Conservation (phyloP, 192 early-diverging fungal genomes). For the Backusella morwellensis region DNA sequence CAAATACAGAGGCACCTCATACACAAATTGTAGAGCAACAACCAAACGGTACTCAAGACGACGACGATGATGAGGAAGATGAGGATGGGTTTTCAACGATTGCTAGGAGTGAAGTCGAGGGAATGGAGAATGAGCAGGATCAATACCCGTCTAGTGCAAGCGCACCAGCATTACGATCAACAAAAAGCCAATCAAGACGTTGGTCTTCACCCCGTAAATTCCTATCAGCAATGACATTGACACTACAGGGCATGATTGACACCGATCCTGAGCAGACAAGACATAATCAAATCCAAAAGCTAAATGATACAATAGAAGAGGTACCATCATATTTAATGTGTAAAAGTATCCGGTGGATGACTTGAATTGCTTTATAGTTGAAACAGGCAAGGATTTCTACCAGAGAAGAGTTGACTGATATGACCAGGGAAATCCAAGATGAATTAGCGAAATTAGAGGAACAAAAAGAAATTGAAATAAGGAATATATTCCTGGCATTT, state of each 20-base stretch:
- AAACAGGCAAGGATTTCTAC: neutral
- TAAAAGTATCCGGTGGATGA: neutral
- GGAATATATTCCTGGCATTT: conserved; percentile 69
- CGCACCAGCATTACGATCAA: conserved; percentile 16
- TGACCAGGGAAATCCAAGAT: conserved; percentile 76
- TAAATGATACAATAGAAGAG: conserved; percentile 71
- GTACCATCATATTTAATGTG: conserved; percentile 15
- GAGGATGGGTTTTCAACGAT: conserved; percentile 14
- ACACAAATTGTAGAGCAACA: neutral
- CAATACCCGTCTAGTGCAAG: conserved; percentile 18
- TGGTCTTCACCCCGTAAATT: conserved; percentile 45
- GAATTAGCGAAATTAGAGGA: conserved; percentile 91
- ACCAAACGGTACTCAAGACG: neutral
- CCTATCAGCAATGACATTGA: conserved; percentile 53
- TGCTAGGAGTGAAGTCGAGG: neutral
- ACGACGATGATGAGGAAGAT: neutral
- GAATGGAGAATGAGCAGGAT: neutral
- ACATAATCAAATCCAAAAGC: conserved; percentile 79
- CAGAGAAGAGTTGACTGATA: conserved; percentile 65
- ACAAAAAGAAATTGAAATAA: conserved; percentile 82
- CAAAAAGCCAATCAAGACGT: conserved; percentile 33
- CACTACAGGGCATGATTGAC: conserved; percentile 91
- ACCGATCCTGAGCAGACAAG: conserved; percentile 90
- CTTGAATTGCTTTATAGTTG: neutral
- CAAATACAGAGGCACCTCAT: neutral